Evolutionary conservation across 1,284 basidiomycete species (phyloP), one percentile per base, ranked within the genome.

Genomic region (Trichosporon sp.): DNA sequence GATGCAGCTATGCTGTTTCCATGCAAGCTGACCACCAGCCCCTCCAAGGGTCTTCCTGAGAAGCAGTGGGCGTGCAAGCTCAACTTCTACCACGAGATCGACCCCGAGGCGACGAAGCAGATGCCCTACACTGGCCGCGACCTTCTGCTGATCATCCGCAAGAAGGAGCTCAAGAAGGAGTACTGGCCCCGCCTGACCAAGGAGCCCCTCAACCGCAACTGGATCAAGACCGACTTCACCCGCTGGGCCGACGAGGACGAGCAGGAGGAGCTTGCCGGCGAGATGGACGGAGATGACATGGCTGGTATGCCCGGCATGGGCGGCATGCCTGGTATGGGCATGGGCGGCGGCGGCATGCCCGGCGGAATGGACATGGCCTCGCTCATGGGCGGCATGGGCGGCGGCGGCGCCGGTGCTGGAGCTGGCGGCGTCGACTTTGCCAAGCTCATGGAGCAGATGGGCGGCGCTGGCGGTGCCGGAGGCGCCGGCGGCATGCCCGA

Each of bases 161-260:
- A 97, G 84, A 93, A 93, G 83, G 88, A 90, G 73, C 78, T 83
- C 44, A 84, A 89, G 78, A 81, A 84, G 23, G 94, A 93, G 77
- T 97, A 88, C 84, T 97, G 94, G 94, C 90, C 92, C 23, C 88
- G 93, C 71, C 85, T 97, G 66, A 92, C 91, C 56, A 94, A 95
- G 84, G 91, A 92, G 73, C n/a, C 29, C n/a, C 35, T 47, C 71
- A 92, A 88, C 84, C 88, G 87, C 70, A 85, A 88, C 66, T 95
- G 89, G 84, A 85, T 95, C 82, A 95, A 93, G 87, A 95, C 93
- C 64, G 92, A 96, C 83, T 96, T 95, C 81, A 85, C 86, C 77
- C 67, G 68, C 84, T 97, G 93, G 93, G 91, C 91, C 65, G 94
- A 96, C 80, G 94, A 97, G 85, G 94, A 97, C 79, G 94, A 97